A percentile compares a stretch with the other conserved stretches of the same genome.
Evolutionary conservation across 129 eudicot species (phyloP).

Genomic region (Dittrichia graveolens): DNA sequence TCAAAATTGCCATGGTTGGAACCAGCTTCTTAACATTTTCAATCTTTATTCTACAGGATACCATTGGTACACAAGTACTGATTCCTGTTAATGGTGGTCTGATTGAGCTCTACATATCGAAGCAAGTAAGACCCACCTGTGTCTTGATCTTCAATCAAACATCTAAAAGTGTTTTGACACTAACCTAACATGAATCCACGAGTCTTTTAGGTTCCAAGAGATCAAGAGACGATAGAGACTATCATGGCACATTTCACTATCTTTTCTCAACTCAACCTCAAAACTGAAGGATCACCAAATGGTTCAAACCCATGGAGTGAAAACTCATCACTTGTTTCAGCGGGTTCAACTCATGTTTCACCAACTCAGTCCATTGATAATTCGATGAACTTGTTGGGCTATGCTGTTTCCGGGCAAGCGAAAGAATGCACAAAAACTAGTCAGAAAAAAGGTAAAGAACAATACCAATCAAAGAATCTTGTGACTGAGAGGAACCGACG

Average conservation of each 20-base stretch:
- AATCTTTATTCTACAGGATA: constrained; percentile 43
- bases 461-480: constrained; percentile 69
- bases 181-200: neutral
- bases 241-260: constrained; percentile 44
- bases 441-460: constrained; percentile 41
- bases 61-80: constrained; percentile 65
- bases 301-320: constrained; percentile 48
- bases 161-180: neutral
- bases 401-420: constrained; percentile 12
- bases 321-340: constrained; percentile 34
- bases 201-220: constrained; percentile 57
- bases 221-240: constrained; percentile 52
- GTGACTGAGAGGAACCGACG: constrained; percentile 71
- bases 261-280: constrained; percentile 19
- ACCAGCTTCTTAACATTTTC: neutral
- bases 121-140: constrained; percentile 47
- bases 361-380: constrained; percentile 46
- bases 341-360: constrained; percentile 37
- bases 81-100: constrained; percentile 71
- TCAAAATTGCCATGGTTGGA: neutral
- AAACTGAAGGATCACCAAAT: constrained; percentile 59
- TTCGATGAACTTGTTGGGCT: constrained; percentile 3
- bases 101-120: constrained; percentile 67
- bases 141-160: neutral
- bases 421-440: constrained; percentile 26